Evolutionary conservation across 805 yeast genomes (phyloP).

Genomic region (Suhomyces emberorum): DNA sequence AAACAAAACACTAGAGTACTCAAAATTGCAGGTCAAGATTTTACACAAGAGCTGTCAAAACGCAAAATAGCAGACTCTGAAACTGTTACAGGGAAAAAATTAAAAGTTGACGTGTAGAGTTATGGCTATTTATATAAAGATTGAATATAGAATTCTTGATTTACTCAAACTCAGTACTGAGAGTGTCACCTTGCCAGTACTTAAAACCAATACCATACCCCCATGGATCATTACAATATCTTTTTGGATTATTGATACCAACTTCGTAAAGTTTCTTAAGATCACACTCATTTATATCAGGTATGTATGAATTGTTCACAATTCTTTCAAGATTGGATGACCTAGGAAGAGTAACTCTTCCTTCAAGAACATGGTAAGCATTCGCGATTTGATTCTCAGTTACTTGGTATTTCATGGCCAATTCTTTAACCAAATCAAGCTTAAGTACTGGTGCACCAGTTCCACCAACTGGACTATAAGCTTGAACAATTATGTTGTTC

Average conservation of each 20-base stretch:
- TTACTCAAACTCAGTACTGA: background rate
- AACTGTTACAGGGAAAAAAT: too few species aligned
- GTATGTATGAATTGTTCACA: slow-evolving; percentile 30
- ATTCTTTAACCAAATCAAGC: slow-evolving; percentile 44
- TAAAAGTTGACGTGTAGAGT: too few species aligned
- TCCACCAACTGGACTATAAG: slow-evolving; percentile 65
- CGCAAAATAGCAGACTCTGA: background rate
- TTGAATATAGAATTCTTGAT: too few species aligned
- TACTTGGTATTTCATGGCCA: slow-evolving; percentile 56
- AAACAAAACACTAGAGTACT: slow-evolving; percentile 37
- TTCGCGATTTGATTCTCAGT: slow-evolving; percentile 54
- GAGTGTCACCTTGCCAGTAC: slow-evolving; percentile 35
- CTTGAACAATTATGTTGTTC: slow-evolving; percentile 42
- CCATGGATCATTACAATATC: slow-evolving; percentile 34
- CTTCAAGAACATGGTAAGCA: slow-evolving; percentile 60
- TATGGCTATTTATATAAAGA: too few species aligned
- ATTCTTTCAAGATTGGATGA: slow-evolving; percentile 68
- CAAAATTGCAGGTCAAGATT: slow-evolving; percentile 35
- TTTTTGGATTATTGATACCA: slow-evolving; percentile 27
- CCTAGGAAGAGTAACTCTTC: slow-evolving; percentile 64
- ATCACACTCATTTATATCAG: slow-evolving; percentile 37
- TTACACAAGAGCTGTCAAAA: background rate
- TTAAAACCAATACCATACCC: slow-evolving; percentile 36
- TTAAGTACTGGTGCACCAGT: slow-evolving; percentile 62
- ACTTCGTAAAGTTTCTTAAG: slow-evolving; percentile 27